A percentile compares a stretch with the other conserved stretches of the same genome.
Conservation (phyloP, 2,329 filamentous ascomycete genomes). For the Sporothrix pseudoabietina region DNA sequence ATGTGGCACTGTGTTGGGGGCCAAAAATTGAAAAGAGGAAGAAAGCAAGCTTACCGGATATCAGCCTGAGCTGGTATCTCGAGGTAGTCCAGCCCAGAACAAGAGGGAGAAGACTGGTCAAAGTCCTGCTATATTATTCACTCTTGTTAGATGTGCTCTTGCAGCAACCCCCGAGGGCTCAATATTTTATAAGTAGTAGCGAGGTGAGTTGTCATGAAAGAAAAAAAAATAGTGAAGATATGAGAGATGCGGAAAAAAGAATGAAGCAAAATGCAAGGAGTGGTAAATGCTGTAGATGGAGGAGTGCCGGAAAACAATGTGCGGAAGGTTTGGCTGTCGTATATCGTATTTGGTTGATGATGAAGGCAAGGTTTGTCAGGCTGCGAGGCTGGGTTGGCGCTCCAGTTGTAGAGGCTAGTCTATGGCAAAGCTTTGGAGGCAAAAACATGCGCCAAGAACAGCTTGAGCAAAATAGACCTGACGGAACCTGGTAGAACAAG, state of each 20-base stretch:
- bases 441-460: background rate
- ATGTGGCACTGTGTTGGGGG: background rate
- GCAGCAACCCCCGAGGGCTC: background rate
- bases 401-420: background rate
- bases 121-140: constrained; percentile 51
- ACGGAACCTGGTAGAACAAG: background rate
- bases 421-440: background rate
- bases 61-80: constrained; percentile 55
- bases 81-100: constrained; percentile 57
- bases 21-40: background rate
- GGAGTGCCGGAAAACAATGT: background rate
- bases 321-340: background rate
- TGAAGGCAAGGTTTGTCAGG: background rate
- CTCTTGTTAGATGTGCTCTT: constrained; percentile 9
- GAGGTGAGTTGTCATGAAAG: background rate
- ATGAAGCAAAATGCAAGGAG: background rate
- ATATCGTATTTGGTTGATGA: background rate
- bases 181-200: background rate
- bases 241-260: background rate
- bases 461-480: background rate
- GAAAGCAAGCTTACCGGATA: constrained; percentile 53
- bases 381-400: background rate
- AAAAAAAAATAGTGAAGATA: background rate
- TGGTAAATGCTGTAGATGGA: background rate
- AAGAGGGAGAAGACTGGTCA: constrained; percentile 55